These are phyloP conservation scores for Sporisorium exsertum DNA, from an alignment of 1,284 basidiomycete species.

Conservation along the genomic window DNA sequence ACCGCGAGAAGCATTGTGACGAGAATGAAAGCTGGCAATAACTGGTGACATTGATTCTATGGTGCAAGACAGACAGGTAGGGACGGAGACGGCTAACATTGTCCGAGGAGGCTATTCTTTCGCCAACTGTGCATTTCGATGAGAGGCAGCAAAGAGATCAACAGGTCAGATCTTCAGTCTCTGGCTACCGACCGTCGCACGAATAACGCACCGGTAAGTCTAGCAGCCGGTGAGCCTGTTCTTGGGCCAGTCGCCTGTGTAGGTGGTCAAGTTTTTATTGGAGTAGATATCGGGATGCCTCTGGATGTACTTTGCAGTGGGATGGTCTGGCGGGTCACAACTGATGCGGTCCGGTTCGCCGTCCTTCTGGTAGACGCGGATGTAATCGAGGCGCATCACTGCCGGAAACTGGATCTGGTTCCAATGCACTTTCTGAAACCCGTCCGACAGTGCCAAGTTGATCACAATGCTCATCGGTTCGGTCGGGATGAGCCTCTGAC, in stretches of 20 bases:
- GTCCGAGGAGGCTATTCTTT: conserved; percentile 48
- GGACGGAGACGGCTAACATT: too few relatives aligned
- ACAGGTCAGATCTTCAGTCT: conserved; percentile 2
- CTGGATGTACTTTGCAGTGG: conserved; percentile 64
- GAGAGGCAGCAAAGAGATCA: too few relatives aligned
- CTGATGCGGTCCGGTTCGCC: conserved; percentile 41
- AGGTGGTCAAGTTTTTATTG: conserved; percentile 53
- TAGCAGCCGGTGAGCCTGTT: not conserved
- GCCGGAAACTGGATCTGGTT: conserved; percentile 70
- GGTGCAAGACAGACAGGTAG: not conserved
- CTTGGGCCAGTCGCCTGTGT: not conserved
- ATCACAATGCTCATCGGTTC: conserved; percentile 63
- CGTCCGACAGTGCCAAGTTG: conserved; percentile 58
- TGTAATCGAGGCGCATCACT: conserved; percentile 65
- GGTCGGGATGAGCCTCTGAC: conserved; percentile 53
- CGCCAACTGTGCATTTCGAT: conserved; percentile 47
- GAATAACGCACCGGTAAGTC: not conserved
- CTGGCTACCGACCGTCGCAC: too few relatives aligned
- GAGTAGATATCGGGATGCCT: conserved; percentile 61
- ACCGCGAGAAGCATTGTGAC: too few relatives aligned
- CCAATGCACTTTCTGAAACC: conserved; percentile 57
- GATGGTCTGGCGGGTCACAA: conserved; percentile 64
- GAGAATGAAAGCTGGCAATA: too few relatives aligned
- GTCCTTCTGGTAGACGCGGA: conserved; percentile 59
- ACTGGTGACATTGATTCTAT: not conserved